phyloP scores from a whole-genome alignment of 2,329 filamentous ascomycete species.

The Calonectria leucothoes region DNA sequence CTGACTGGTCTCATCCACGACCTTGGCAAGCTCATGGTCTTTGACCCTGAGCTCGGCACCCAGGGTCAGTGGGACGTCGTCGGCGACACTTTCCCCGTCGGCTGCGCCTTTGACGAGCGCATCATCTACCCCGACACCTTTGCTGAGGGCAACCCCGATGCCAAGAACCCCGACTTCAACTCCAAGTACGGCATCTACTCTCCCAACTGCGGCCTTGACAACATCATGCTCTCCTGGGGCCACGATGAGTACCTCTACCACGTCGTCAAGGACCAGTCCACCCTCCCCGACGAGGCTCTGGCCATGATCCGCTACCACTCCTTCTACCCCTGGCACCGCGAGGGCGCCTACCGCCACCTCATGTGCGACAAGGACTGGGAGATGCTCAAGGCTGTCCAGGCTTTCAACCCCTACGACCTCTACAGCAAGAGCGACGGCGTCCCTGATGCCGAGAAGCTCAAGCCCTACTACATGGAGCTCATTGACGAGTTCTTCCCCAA shows the following conservation, averaged over 20 bases:
- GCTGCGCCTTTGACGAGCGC: constrained; percentile 77
- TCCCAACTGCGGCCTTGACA: constrained; percentile 83
- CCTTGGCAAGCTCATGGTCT: constrained; percentile 82
- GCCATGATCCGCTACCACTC: constrained; percentile 96
- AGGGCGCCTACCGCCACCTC: constrained; percentile 82
- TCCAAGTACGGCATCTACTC: constrained; percentile 84
- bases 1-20: constrained; percentile 83
- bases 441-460: constrained; percentile 80
- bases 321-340: constrained; percentile 92
- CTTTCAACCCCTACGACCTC: constrained; percentile 91
- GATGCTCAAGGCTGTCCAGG: constrained; percentile 84
- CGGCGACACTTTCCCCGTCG: constrained; percentile 85
- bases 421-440: constrained; percentile 92
- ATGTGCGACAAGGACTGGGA: constrained; percentile 85
- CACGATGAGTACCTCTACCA: constrained; percentile 91
- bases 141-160: constrained; percentile 77
- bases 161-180: constrained; percentile 75
- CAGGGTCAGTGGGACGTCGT: constrained; percentile 94
- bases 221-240: constrained; percentile 91
- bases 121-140: constrained; percentile 89
- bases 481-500: constrained; percentile 58
- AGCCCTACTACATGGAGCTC: constrained; percentile 62
- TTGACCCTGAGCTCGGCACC: constrained; percentile 74
- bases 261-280: constrained; percentile 85
- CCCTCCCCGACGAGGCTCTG: constrained; percentile 81